These are phyloP conservation scores for Trichoderma cornu-damae DNA, from an alignment of 2,329 filamentous ascomycete genomes.

Conservation along the genomic window DNA sequence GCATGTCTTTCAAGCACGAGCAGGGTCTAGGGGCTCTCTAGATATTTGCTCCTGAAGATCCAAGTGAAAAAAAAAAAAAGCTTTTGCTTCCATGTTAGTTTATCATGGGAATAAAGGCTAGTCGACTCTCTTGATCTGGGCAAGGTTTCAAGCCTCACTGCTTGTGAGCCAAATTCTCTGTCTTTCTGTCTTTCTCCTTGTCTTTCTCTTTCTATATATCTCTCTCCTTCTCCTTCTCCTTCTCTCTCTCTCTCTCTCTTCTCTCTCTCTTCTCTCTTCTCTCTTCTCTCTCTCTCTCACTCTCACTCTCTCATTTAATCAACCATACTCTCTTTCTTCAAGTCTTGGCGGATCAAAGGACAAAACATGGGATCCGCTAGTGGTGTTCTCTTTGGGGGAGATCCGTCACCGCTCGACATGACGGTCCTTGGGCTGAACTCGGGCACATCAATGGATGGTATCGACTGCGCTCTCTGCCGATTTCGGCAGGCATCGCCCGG, in stretches of 20 bases:
- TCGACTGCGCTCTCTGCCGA: conserved; percentile 54
- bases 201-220: no score
- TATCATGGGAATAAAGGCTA: neutral
- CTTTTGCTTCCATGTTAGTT: neutral
- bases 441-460: conserved; percentile 51
- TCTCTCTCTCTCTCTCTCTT: no score
- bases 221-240: no score
- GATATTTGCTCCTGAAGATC: neutral
- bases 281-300: no score
- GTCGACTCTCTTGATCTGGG: neutral
- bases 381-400: neutral
- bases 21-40: neutral
- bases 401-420: conserved; percentile 37
- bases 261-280: no score
- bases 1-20: conserved; percentile 1
- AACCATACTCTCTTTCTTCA: neutral
- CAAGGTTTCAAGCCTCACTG: neutral
- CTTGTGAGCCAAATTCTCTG: neutral
- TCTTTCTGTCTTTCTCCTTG: no score
- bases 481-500: conserved; percentile 50
- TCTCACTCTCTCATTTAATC: no score
- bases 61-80: no score
- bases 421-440: conserved; percentile 49
- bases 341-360: neutral
- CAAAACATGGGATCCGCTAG: conserved; percentile 8